phyloP scores from a whole-genome alignment of 2,329 filamentous ascomycete species.

The Harringtonia aguacate region DNA sequence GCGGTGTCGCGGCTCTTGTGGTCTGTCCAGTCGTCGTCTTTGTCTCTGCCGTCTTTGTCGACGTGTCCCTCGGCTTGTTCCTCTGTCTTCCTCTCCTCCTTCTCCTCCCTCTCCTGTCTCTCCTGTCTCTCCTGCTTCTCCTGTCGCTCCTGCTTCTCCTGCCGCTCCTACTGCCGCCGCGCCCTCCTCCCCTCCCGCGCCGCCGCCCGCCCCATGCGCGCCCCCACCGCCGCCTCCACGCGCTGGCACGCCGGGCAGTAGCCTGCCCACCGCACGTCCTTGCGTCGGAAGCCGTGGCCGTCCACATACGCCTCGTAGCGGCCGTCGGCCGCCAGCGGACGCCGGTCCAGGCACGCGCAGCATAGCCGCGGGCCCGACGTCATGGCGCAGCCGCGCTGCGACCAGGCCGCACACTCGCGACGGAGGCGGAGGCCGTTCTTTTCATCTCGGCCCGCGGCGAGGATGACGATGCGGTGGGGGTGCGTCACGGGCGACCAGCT shows the following conservation, averaged over 20 bases:
- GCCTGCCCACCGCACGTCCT: slow-evolving; percentile 3
- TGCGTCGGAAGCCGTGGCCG: neutral
- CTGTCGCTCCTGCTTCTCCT: neutral
- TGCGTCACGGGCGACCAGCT: too few relatives aligned
- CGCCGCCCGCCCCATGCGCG: neutral
- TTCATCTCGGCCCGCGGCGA: too few relatives aligned
- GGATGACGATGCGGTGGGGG: too few relatives aligned
- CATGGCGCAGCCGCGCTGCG: slow-evolving; percentile 1
- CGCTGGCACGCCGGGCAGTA: slow-evolving; percentile 6
- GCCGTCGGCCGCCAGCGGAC: neutral
- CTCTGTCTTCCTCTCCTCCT: too few relatives aligned
- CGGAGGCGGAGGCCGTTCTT: neutral
- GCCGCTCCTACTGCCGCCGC: neutral
- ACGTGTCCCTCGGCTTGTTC: too few relatives aligned
- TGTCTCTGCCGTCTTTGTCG: too few relatives aligned
- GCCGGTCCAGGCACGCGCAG: slow-evolving; percentile 6
- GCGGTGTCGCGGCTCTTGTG: too few relatives aligned
- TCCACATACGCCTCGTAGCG: slow-evolving; percentile 5
- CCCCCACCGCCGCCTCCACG: neutral
- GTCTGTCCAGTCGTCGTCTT: too few relatives aligned
- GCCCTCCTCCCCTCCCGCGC: neutral
- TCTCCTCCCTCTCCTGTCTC: too few relatives aligned
- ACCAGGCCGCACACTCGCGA: slow-evolving; percentile 4
- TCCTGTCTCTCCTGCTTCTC: neutral
- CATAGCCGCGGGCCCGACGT: slow-evolving; percentile 1